Evolutionary conservation across 176 grass and related monocot genomes (phyloP), one percentile per base, ranked within the genome.

Genomic region (Zoysia pacifica): DNA sequence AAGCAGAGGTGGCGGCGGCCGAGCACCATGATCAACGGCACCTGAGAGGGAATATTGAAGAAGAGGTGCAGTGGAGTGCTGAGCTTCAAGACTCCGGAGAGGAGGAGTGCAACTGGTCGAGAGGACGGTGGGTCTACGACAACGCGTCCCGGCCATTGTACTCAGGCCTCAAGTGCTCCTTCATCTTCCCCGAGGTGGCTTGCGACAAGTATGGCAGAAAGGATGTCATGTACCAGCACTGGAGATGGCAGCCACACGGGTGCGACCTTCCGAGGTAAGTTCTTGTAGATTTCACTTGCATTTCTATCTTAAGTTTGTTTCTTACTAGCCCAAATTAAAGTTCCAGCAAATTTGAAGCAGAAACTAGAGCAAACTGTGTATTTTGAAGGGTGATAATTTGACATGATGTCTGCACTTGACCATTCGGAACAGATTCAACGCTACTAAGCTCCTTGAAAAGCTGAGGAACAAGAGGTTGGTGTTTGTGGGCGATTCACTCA

Each of bases 211-310:
- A 92, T 78, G 93, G n/a, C n/a, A n/a, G n/a, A n/a, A n/a, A n/a
- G n/a, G n/a, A n/a, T n/a, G n/a, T n/a, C n/a, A n/a, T n/a, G 93
- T 92, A 97, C 82, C 85, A 97, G 90, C 79, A 92, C 12, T 97
- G 93, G 93, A 87, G 90, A 76, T 97, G 93, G 93, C 90, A 97
- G 67, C 93, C 90, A 9, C 64, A 86, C 19, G 86, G 80, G 73
- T 97, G 93, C 61, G 84, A 93, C 80, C 88, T 97, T 82, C 89
- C 86, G 18, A 91, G 92, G 92, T 91, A 89, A 48, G 15, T 83
- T 14, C 2, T 83, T n/a, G 13, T 62, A 67, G 19, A 62, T 86
- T 43, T 71, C 18, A 9, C 36, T 35, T 62, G 6, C 74, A 60
- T 77, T 48, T 69, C 63, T 38, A 72, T 47, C 37, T 82, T 55